Percentiles rank a stretch among this genome's conserved stretches.
These are phyloP conservation scores for Colletotrichum musicola DNA, from an alignment of 2,329 filamentous ascomycete genomes.

Conservation along the genomic window DNA sequence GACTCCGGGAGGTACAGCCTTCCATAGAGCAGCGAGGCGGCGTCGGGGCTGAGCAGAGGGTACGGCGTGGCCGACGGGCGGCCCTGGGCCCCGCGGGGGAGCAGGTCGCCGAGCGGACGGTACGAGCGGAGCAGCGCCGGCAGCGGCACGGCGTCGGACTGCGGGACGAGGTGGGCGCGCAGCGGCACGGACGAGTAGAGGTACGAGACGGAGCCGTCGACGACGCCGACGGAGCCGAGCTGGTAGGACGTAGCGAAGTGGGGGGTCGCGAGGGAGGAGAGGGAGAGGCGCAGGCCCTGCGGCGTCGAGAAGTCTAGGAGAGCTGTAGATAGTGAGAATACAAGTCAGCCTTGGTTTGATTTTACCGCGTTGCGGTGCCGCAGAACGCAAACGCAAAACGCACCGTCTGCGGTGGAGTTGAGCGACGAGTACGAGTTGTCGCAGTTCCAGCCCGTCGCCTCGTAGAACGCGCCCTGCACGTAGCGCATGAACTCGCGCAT, in stretches of 20 bases:
- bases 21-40: constrained; percentile 77
- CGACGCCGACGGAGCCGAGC: constrained; percentile 87
- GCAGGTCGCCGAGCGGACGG: constrained; percentile 75
- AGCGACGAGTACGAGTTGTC: constrained; percentile 93
- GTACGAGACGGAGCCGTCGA: constrained; percentile 97
- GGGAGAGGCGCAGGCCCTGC: constrained; percentile 83
- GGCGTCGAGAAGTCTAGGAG: constrained; percentile 92
- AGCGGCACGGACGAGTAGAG: constrained; percentile 91
- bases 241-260: constrained; percentile 97
- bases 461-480: constrained; percentile 90
- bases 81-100: constrained; percentile 51
- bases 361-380: not conserved
- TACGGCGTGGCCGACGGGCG: not conserved
- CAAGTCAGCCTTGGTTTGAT: not conserved
- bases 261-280: constrained; percentile 91
- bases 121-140: constrained; percentile 86
- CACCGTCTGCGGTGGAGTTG: constrained; percentile 86
- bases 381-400: constrained; percentile 40
- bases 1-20: constrained; percentile 86
- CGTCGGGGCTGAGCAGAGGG: constrained; percentile 36
- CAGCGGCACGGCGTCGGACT: constrained; percentile 81
- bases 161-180: constrained; percentile 70
- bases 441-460: constrained; percentile 87
- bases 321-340: constrained; percentile 59
- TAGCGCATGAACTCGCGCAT: constrained; percentile 99